These are phyloP conservation scores for Kwoniella sp. DNA, from an alignment of 768 basidiomycete species.

Conservation along the genomic window DNA sequence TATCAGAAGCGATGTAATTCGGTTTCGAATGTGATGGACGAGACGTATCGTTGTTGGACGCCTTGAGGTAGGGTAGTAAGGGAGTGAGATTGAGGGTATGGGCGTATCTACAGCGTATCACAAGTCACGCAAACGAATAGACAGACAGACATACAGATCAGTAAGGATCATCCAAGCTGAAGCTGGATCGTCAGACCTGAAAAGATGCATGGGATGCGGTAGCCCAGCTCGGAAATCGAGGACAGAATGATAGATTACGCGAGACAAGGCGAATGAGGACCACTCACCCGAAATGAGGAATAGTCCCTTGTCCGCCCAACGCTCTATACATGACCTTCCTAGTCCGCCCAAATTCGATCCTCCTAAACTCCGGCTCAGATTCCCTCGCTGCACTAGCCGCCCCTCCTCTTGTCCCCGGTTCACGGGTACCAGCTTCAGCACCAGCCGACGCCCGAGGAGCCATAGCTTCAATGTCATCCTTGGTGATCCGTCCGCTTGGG, in stretches of 20 bases:
- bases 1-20: constrained; percentile 40
- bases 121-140: too few relatives aligned
- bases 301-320: constrained; percentile 35
- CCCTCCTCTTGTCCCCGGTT: too few relatives aligned
- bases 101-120: constrained; percentile 35
- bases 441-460: background rate
- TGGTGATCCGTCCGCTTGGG: constrained; percentile 38
- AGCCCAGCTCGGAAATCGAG: background rate
- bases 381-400: background rate
- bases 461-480: constrained; percentile 34
- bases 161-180: too few relatives aligned
- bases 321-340: constrained; percentile 50
- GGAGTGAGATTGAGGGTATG: constrained; percentile 49
- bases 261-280: background rate
- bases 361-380: constrained; percentile 22
- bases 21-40: background rate
- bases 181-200: too few relatives aligned
- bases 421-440: background rate
- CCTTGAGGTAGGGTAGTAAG: constrained; percentile 42
- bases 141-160: too few relatives aligned
- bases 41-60: constrained; percentile 13
- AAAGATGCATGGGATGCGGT: too few relatives aligned
- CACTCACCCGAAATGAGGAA: constrained; percentile 53
- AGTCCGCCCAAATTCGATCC: constrained; percentile 48
- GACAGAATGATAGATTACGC: too few relatives aligned